Base-by-base conservation (phyloP, 345 rosid species). In the Rhodomyrtus tomentosa region DNA sequence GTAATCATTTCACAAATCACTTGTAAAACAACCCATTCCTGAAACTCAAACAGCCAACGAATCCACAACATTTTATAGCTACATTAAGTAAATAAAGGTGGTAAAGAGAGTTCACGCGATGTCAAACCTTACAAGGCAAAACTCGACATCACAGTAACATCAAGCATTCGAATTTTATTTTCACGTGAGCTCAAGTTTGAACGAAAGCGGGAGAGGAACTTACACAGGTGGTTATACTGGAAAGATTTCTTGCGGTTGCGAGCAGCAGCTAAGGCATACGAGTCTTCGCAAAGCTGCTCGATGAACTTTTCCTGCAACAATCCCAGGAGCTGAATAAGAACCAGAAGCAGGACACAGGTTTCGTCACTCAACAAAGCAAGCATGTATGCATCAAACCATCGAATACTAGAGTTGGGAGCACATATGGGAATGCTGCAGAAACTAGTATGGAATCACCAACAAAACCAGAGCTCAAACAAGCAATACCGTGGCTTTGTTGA, bases 401-500 rank as follows among this genome's bases (percentile, higher is more conserved):
- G 18, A 84, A 48, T 79, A 58, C 29, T 6, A 0, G 27, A 80
- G 36, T 55, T 50, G 11, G 72, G 73, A 36, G 79, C 25, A 36
- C 27, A 0, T 36, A 18, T 36, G 79, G 79, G 5, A 68, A 36
- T 36, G 79, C 79, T 0, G 79, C 45, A 36, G 21, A 21, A 68
- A 18, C 79, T 36, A 2, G 45, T 18, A 0, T 18, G 45, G 79
- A 0, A 68, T 68, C 38, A 21, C 79, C 73, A 59, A 13, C 16
- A 52, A 87, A 54, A 7, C 2, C 82, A 36, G 38, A 85, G 55
- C 56, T 49, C 13, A 21, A 36, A 74, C 16, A 48, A 53, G 54
- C 12, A n/a, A 54, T 92, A 96, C 98, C 91, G 93, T 89, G 68
- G 98, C 98, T 89, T 93, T 94, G 79, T 94, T 94, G 88, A 94